Evolutionary conservation across 371 early-diverging fungal genomes (phyloP), one percentile per base, ranked within the genome.

Genomic region (Chytridium lagenaria): DNA sequence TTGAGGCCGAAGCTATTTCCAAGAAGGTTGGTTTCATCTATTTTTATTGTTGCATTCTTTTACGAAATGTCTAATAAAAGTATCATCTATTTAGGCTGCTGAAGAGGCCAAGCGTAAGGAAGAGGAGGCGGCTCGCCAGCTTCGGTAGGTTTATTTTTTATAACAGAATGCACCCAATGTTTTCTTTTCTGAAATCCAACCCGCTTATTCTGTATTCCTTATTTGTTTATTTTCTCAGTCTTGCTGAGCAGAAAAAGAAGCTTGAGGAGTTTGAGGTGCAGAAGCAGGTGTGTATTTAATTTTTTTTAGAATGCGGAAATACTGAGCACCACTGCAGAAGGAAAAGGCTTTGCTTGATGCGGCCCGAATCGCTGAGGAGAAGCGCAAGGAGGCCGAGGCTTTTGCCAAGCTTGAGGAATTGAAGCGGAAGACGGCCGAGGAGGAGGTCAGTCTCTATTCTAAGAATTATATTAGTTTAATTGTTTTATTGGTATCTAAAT

Each of bases 181-280:
- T n/a, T n/a, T n/a, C n/a, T n/a, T n/a, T n/a, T n/a, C n/a, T n/a
- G n/a, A n/a, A n/a, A n/a, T n/a, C n/a, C n/a, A n/a, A n/a, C n/a
- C n/a, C n/a, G n/a, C n/a, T n/a, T n/a, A n/a, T n/a, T n/a, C n/a
- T n/a, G n/a, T n/a, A n/a, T n/a, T n/a, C n/a, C n/a, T n/a, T n/a
- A n/a, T n/a, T n/a, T n/a, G n/a, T n/a, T n/a, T n/a, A n/a, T n/a
- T n/a, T n/a, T n/a, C n/a, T 52, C 50, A 39, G 49, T 26, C 55
- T 77, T 39, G 74, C 59, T 22, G 78, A 80, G 59, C 80, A 80
- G 51, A 77, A 77, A 30, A 51, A 67, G 49, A 50, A 23, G 15
- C 67, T 76, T 49, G 67, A 65, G 50, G 68, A 71, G 36, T 74
- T 79, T 63, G 79, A 73, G 44, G n/a, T 22, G 50, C 70, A 73